Evolutionary conservation across 116 monocot genomes (phyloP), one percentile per base, ranked within the genome.

Genomic region (Zostera marina): DNA sequence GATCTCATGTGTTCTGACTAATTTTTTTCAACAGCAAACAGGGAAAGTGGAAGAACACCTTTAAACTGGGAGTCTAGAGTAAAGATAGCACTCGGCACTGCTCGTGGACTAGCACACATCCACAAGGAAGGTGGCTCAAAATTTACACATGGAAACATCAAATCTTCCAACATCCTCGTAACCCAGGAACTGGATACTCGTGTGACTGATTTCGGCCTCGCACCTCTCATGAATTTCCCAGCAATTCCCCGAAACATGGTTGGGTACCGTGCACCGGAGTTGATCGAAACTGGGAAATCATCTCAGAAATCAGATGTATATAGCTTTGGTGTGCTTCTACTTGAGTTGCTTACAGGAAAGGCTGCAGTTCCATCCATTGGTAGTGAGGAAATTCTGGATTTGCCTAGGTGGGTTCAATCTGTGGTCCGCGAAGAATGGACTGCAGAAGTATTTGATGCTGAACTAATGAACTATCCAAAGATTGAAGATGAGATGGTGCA

Each of bases 391-490:
- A 73, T 77, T 2, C 52, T 73, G 11, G 84, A 94, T 51, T 58
- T 94, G 12, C 76, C 81, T 5, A 81, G 77, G 54, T 94, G 94
- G 94, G 94, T 94, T 7, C 79, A 88, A 47, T 88, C 88, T 8
- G 85, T 96, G 5, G 85, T 96, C 21, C 60, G 85, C 22, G 94
- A 96, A 53, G 94, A 96, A 65, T 96, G 94, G 94, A 96, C 94
- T 0, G 89, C 94, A 14, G 94, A 96, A 69, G 89, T 96, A 10
- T 96, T 96, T 32, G 94, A 96, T 52, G 75, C 75, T 13, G 84
- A 88, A 51, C 68, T 96, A 42, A 73, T 82, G 75, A 68, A 66
- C 57, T 44, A 85, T 73, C 73, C 73, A 15, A 77, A 88, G 53
- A 74, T 79, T 22, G 94, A 96, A 57, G 89, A 88, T 24, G 85